Conservation (phyloP, 805 yeast genomes). For the Yarrowia divulgata region DNA sequence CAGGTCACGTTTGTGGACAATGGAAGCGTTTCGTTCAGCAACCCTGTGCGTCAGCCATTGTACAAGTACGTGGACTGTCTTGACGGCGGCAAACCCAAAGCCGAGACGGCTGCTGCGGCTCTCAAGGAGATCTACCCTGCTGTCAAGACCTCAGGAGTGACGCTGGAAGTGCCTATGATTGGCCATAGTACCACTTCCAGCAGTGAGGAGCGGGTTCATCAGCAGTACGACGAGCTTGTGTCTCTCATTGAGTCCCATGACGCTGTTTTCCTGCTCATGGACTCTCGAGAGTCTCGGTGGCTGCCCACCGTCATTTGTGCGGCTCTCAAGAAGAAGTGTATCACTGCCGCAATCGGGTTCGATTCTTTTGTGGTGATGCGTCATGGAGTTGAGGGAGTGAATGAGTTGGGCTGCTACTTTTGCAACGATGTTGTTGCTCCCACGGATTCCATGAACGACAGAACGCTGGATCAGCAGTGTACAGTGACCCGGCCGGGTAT, state of each 20-base stretch:
- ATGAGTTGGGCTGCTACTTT: constrained; percentile 83
- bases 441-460: constrained; percentile 79
- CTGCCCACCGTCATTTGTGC: constrained; percentile 87
- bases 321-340: constrained; percentile 71
- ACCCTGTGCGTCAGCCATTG: constrained; percentile 94
- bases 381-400: constrained; percentile 66
- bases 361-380: constrained; percentile 94
- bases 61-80: constrained; percentile 83
- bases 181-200: constrained; percentile 78
- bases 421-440: constrained; percentile 98
- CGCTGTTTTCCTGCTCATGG: constrained; percentile 81
- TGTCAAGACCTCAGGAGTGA: constrained; percentile 66
- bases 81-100: constrained; percentile 77
- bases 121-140: constrained; percentile 80
- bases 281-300: constrained; percentile 97
- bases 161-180: constrained; percentile 89
- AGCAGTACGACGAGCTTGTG: constrained; percentile 61
- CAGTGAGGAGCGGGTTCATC: constrained; percentile 55
- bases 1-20: constrained; percentile 87
- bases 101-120: constrained; percentile 76
- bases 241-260: constrained; percentile 72
- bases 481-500: constrained; percentile 98
- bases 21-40: constrained; percentile 87
- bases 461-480: constrained; percentile 97
- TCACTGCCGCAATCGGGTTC: constrained; percentile 94